Conservation (phyloP, 345 rosid genomes). For the Eucalyptus paniculata region DNA sequence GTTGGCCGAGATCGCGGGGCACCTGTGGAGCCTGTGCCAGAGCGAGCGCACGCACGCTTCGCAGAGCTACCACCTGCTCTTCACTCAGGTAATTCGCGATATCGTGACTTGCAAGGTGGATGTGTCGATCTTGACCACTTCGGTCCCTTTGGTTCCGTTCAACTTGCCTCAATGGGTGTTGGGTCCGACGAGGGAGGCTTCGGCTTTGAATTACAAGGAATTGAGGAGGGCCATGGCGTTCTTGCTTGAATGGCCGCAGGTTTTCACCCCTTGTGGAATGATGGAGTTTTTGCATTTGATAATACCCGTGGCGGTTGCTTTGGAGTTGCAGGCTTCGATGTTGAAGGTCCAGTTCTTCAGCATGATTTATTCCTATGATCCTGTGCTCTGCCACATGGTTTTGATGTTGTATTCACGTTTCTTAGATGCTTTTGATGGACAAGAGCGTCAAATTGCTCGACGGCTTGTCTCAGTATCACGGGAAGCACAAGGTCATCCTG, state of each 20-base stretch:
- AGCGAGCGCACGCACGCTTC: conserved; percentile 89
- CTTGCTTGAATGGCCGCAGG: conserved; percentile 69
- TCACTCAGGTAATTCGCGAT: conserved; percentile 44
- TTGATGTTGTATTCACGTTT: conserved; percentile 50
- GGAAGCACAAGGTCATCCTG: conserved; percentile 57
- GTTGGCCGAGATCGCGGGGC: conserved; percentile 64
- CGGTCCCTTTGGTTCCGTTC: conserved; percentile 76
- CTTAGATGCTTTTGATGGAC: conserved; percentile 66
- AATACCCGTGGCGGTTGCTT: conserved; percentile 55
- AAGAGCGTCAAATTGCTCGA: conserved; percentile 58
- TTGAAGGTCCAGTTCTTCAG: conserved; percentile 85
- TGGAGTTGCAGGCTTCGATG: conserved; percentile 90
- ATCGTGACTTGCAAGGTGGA: conserved; percentile 39
- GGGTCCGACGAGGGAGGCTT: conserved; percentile 13
- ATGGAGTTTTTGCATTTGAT: conserved; percentile 76
- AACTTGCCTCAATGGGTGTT: conserved; percentile 40
- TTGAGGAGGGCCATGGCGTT: conserved; percentile 81
- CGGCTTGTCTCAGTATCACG: conserved; percentile 55
- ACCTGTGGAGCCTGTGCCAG: conserved; percentile 82
- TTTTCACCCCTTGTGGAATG: conserved; percentile 76
- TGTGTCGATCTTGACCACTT: conserved; percentile 60
- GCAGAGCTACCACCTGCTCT: conserved; percentile 67
- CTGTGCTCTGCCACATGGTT: conserved; percentile 62
- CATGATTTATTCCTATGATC: conserved; percentile 80
- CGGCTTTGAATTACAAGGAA: conserved; percentile 75